Conservation (phyloP, 2,329 filamentous ascomycete genomes). For the Fusarium sp. region DNA sequence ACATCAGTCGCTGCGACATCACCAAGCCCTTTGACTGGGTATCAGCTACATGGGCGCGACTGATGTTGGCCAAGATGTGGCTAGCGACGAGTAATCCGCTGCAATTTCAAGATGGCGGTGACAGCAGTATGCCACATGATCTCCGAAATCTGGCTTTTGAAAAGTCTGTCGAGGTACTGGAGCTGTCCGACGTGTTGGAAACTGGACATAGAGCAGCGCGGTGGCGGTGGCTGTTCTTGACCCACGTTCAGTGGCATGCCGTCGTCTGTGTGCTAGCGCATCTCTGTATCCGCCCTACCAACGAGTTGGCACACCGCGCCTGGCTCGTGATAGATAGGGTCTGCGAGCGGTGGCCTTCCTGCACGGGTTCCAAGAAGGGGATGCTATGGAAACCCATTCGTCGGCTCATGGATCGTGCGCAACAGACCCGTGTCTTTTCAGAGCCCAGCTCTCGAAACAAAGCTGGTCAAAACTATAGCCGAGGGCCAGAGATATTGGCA, state of each 20-base stretch:
- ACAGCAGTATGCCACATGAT: background rate
- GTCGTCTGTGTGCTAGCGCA: conserved; percentile 74
- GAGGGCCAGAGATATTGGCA: no score
- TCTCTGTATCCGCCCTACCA: conserved; percentile 58
- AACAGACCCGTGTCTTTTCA: background rate
- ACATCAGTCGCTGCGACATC: background rate
- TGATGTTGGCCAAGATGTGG: conserved; percentile 8
- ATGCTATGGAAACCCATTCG: conserved; percentile 8
- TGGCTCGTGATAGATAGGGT: background rate
- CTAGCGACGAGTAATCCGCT: background rate
- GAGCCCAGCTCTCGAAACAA: background rate
- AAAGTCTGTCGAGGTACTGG: conserved; percentile 72
- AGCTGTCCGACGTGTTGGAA: conserved; percentile 72
- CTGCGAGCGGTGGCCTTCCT: background rate
- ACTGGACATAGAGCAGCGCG: conserved; percentile 71
- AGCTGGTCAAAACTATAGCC: background rate
- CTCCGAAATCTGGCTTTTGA: conserved; percentile 1
- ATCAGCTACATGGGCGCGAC: background rate
- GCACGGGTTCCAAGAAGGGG: background rate
- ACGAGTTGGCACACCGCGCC: background rate
- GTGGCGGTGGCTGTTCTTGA: conserved; percentile 77
- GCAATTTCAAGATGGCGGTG: background rate
- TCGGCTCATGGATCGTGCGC: conserved; percentile 1
- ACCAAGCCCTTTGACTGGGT: conserved; percentile 2
- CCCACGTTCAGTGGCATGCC: conserved; percentile 77